A percentile compares a stretch with the other conserved stretches of the same genome.
phyloP scores from a whole-genome alignment of 257 asterid genomes.

The Primulina huaijiensis region DNA sequence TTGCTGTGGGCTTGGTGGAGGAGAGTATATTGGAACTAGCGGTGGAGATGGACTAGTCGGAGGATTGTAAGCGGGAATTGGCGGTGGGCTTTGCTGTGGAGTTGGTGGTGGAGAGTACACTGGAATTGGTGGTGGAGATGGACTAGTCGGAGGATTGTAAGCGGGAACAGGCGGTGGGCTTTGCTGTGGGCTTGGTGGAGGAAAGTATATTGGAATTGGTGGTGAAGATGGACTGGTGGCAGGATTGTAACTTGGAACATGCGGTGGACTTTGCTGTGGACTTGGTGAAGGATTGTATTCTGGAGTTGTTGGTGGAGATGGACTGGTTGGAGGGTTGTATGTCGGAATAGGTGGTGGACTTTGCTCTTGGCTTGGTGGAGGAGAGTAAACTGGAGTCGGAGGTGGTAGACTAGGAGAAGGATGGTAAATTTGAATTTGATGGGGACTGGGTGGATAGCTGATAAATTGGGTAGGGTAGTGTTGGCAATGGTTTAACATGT shows the following conservation, averaged over 20 bases:
- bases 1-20: not conserved
- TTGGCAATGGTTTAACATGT: not conserved
- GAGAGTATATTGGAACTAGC: not conserved
- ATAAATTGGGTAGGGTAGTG: not conserved
- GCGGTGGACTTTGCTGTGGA: not conserved
- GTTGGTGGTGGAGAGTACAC: not conserved
- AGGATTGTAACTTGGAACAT: not conserved
- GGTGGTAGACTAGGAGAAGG: conserved; percentile 4
- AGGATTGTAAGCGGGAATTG: not conserved
- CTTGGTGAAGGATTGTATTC: not conserved
- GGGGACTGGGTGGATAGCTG: conserved; percentile 20
- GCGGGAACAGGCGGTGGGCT: not conserved
- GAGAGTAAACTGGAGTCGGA: not conserved
- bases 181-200: not conserved
- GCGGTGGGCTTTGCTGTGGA: not conserved
- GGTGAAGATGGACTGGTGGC: not conserved
- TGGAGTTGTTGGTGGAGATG: not conserved
- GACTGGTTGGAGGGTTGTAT: not conserved
- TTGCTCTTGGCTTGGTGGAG: not conserved
- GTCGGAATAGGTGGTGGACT: not conserved
- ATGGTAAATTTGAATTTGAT: not conserved
- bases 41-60: not conserved
- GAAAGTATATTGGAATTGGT: not conserved
- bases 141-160: not conserved
- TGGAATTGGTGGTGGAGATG: conserved; percentile 1